Percentiles rank a stretch among this genome's conserved stretches.
phyloP scores from a whole-genome alignment of 2,329 filamentous ascomycete species.

The Pestalotiopsis sp. region DNA sequence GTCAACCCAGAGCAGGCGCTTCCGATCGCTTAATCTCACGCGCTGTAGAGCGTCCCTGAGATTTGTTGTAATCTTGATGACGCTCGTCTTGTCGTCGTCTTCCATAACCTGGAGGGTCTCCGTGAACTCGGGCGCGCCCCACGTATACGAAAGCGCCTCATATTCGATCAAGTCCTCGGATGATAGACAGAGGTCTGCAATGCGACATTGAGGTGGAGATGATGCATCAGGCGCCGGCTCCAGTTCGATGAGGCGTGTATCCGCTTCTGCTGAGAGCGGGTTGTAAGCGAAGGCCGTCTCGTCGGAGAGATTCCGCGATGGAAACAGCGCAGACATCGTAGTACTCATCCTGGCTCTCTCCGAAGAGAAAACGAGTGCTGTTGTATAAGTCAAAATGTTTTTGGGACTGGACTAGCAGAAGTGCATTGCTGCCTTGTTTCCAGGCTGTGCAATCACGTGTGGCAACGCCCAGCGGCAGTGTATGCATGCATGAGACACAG shows the following conservation, averaged over 20 bases:
- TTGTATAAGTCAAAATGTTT: neutral
- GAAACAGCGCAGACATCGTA: neutral
- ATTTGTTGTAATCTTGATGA: neutral
- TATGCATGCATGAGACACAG: neutral
- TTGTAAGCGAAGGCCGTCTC: neutral
- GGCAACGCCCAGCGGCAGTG: neutral
- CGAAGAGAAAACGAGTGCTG: neutral
- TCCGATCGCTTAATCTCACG: fast-evolving
- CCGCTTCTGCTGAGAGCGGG: neutral
- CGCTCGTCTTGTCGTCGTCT: neutral
- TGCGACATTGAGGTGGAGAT: neutral
- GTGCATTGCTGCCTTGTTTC: neutral
- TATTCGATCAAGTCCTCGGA: neutral
- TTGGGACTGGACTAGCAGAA: neutral
- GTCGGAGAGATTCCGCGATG: neutral
- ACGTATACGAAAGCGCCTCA: neutral
- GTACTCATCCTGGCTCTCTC: neutral
- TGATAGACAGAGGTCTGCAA: neutral
- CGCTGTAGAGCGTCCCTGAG: neutral
- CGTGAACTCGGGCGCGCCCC: neutral
- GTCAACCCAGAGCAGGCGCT: neutral
- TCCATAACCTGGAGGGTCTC: neutral
- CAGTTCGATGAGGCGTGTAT: neutral
- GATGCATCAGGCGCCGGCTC: neutral
- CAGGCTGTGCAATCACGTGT: neutral